Evolutionary conservation across 2,329 filamentous ascomycete genomes (phyloP).

Genomic region (Exophiala sp.): DNA sequence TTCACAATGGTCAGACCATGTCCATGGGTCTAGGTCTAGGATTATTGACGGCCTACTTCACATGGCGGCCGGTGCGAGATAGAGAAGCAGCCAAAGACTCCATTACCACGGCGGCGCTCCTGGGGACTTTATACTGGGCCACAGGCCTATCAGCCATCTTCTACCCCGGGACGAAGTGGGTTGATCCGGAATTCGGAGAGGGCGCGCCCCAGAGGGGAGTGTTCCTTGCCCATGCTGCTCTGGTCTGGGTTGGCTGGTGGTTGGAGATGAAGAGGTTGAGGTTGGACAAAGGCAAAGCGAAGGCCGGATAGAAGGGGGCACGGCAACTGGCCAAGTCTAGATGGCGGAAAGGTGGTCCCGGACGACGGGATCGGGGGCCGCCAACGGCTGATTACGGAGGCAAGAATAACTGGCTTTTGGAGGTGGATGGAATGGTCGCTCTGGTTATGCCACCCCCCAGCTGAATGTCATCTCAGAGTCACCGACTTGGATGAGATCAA

Average conservation of each 20-base stretch:
- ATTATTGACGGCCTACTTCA: constrained; percentile 13
- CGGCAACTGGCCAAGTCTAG: background rate
- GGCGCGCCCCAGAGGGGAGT: constrained; percentile 35
- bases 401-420: no score
- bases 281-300: background rate
- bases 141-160: constrained; percentile 38
- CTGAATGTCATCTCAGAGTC: no score
- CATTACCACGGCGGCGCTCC: constrained; percentile 10
- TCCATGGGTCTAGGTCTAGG: constrained; percentile 25
- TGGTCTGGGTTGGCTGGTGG: constrained; percentile 27
- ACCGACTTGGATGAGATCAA: no score
- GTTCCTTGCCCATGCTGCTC: constrained; percentile 12
- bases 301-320: background rate
- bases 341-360: background rate
- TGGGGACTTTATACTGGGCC: constrained; percentile 15
- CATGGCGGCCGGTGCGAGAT: constrained; percentile 8
- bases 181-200: constrained; percentile 45
- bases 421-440: no score
- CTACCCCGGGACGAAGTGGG: constrained; percentile 43
- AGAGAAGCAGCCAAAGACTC: constrained; percentile 26
- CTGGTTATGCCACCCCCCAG: no score
- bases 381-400: no score
- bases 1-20: constrained; percentile 52
- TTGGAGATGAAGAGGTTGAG: constrained; percentile 20
- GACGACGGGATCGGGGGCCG: no score